Evolutionary conservation across 2,329 filamentous ascomycete species (phyloP).

Genomic region (Albophoma yamanashiensis): DNA sequence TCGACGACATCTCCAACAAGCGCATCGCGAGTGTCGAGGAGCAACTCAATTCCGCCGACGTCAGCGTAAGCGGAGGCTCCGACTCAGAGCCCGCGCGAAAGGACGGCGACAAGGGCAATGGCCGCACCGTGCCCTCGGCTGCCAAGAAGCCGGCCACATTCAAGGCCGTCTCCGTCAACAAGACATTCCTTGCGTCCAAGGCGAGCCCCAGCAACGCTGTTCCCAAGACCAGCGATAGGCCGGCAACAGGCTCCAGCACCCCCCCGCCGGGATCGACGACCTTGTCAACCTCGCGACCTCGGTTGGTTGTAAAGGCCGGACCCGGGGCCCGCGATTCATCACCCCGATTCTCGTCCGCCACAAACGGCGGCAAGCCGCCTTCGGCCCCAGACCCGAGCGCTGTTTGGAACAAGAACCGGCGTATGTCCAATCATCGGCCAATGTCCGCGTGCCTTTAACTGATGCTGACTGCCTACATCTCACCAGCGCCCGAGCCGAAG

Average conservation of each 20-base stretch:
- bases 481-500: slow-evolving; percentile 63
- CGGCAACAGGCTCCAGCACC: slow-evolving; percentile 32
- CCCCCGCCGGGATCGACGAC: slow-evolving; percentile 34
- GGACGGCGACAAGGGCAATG: slow-evolving; percentile 48
- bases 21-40: slow-evolving; percentile 48
- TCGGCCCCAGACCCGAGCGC: slow-evolving; percentile 59
- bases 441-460: not conserved
- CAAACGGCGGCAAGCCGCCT: slow-evolving; percentile 49
- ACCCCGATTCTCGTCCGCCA: slow-evolving; percentile 26
- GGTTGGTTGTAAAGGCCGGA: slow-evolving; percentile 66
- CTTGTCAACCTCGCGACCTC: slow-evolving; percentile 49
- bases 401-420: slow-evolving; percentile 85
- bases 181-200: slow-evolving; percentile 72
- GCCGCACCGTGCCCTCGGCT: slow-evolving; percentile 40
- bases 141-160: slow-evolving; percentile 69
- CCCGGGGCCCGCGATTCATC: slow-evolving; percentile 45
- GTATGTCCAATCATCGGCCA: slow-evolving; percentile 36
- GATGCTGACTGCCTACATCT: slow-evolving; percentile 9
- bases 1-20: slow-evolving; percentile 45
- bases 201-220: slow-evolving; percentile 30
- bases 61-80: slow-evolving; percentile 63
- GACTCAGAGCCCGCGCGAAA: slow-evolving; percentile 64
- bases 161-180: slow-evolving; percentile 79
- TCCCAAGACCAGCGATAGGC: slow-evolving; percentile 41
- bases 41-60: slow-evolving; percentile 50